Evolutionary conservation across 805 yeast genomes (phyloP).

Genomic region (Sporopachydermia lactativora): DNA sequence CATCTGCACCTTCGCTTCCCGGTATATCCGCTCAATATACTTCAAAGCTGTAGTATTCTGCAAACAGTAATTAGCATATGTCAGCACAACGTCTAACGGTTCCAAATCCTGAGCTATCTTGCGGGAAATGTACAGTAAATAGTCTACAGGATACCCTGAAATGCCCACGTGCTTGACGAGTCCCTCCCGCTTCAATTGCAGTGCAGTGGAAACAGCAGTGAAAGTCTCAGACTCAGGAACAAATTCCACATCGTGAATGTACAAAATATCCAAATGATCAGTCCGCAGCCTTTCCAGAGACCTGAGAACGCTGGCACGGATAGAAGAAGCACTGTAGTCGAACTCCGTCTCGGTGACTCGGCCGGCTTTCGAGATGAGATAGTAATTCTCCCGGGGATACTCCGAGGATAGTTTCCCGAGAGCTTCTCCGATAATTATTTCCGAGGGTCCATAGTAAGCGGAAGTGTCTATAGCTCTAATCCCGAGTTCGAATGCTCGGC

Average conservation of each 20-base stretch:
- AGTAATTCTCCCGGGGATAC: constrained; percentile 45
- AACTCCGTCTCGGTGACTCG: constrained; percentile 54
- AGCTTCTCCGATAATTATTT: constrained; percentile 56
- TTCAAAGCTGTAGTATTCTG: constrained; percentile 50
- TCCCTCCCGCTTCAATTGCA: constrained; percentile 47
- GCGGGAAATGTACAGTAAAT: constrained; percentile 38
- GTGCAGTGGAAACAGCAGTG: constrained; percentile 51
- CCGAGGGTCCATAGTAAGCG: constrained; percentile 89
- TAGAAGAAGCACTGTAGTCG: constrained; percentile 52
- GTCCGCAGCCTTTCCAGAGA: constrained; percentile 57
- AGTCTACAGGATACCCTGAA: constrained; percentile 77
- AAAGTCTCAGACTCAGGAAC: constrained; percentile 37
- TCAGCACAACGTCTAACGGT: constrained; percentile 57
- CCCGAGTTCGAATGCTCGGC: constrained; percentile 50
- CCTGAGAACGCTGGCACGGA: constrained; percentile 48
- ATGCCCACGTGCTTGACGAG: constrained; percentile 53
- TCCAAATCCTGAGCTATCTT: constrained; percentile 24
- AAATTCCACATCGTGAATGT: constrained; percentile 85
- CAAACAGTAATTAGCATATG: constrained; percentile 70
- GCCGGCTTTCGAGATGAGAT: constrained; percentile 79
- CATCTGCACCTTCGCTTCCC: constrained; percentile 38
- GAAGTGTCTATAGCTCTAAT: constrained; percentile 78
- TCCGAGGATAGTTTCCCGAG: constrained; percentile 25
- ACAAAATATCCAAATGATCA: constrained; percentile 62
- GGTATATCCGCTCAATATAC: constrained; percentile 30